phyloP scores from a whole-genome alignment of 202 grass and related monocot genomes.

The Miscanthus sacchariflorus region DNA sequence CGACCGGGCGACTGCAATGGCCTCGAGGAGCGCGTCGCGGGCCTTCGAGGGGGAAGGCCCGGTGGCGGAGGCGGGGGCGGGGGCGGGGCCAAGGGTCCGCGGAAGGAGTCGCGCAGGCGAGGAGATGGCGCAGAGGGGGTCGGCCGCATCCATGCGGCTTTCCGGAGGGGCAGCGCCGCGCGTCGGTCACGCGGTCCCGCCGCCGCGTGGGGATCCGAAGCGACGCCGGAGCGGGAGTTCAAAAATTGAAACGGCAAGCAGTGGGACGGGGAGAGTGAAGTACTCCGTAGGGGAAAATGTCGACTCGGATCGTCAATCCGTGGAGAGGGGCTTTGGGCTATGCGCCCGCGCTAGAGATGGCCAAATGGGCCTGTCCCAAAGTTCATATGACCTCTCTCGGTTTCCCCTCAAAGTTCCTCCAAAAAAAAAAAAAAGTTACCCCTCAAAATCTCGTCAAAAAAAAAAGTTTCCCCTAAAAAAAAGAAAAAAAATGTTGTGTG shows the following conservation, averaged over 20 bases:
- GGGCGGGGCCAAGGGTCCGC: slow-evolving; percentile 42
- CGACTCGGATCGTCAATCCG: not conserved
- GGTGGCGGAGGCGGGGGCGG: not conserved
- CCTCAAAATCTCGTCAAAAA: too few relatives aligned
- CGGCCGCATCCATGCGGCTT: slow-evolving; percentile 35
- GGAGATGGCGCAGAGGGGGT: slow-evolving; percentile 35
- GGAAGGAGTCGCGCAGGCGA: slow-evolving; percentile 40
- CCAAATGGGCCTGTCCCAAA: not conserved
- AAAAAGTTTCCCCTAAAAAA: too few relatives aligned
- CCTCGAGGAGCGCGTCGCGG: slow-evolving; percentile 32
- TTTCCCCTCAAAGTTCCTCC: too few relatives aligned
- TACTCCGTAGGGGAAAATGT: not conserved
- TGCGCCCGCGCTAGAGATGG: not conserved
- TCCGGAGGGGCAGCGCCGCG: not conserved
- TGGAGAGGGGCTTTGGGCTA: not conserved
- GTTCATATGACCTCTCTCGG: too few relatives aligned
- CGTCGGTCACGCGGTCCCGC: slow-evolving; percentile 21
- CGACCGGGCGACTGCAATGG: slow-evolving; percentile 1
- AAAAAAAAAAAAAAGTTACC: too few relatives aligned
- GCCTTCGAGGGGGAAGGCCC: slow-evolving; percentile 39
- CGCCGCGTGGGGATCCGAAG: not conserved
- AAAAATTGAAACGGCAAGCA: slow-evolving; percentile 35
- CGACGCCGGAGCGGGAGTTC: slow-evolving; percentile 14
- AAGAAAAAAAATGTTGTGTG: too few relatives aligned
- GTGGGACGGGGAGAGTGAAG: not conserved